Conservation (phyloP, 202 grass and related monocot species). For the Musa balbisiana region DNA sequence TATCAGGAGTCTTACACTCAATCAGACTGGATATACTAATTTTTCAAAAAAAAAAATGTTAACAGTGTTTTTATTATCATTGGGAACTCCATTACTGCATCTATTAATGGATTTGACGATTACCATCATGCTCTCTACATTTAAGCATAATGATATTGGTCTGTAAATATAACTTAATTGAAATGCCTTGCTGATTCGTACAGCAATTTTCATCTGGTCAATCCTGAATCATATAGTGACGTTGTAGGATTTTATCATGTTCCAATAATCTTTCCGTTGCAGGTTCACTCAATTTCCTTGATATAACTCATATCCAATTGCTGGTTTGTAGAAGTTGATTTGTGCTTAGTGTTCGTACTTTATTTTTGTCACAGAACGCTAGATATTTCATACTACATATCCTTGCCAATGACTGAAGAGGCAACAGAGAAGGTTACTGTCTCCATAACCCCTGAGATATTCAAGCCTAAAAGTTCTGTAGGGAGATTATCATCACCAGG, state of each 20-base stretch:
- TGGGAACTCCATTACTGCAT: background rate
- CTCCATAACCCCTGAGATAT: constrained; percentile 1
- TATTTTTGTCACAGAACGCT: constrained; percentile 19
- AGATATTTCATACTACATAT: background rate
- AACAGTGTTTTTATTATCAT: background rate
- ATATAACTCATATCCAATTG: no score
- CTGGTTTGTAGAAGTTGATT: background rate
- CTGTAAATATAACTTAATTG: background rate
- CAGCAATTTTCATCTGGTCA: background rate
- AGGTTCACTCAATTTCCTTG: no score
- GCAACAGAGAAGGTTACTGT: constrained; percentile 24
- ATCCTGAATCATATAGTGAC: background rate
- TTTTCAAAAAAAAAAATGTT: no score
- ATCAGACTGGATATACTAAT: background rate
- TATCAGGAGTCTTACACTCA: background rate
- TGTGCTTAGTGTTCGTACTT: background rate
- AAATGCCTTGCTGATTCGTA: background rate
- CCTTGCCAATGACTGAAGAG: constrained; percentile 38
- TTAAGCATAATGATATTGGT: background rate
- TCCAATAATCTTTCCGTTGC: background rate
- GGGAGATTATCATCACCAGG: constrained; percentile 3
- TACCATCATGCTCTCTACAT: background rate
- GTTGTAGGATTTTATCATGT: background rate
- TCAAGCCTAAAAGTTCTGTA: background rate
- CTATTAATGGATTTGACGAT: background rate